Conservation (phyloP, 2,329 filamentous ascomycete species). For the Pyrenophora teres region DNA sequence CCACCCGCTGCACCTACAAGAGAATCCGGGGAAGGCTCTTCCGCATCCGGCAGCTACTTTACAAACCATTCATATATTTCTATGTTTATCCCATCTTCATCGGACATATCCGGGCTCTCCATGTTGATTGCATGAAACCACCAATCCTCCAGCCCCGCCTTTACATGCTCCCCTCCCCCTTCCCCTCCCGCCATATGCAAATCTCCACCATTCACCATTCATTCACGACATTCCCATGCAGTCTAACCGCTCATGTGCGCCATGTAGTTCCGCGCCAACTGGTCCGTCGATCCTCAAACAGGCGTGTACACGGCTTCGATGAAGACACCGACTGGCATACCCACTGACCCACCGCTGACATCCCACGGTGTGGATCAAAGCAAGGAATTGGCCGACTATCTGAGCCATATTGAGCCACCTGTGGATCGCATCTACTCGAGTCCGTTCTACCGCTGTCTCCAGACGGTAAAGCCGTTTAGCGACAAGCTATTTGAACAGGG, state of each 20-base stretch:
- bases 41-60: constrained; percentile 11
- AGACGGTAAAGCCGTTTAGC: constrained; percentile 47
- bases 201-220: background rate
- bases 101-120: constrained; percentile 4
- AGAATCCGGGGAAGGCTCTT: constrained; percentile 8
- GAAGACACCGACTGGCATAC: constrained; percentile 82
- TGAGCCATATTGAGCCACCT: constrained; percentile 66
- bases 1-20: constrained; percentile 14
- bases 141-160: constrained; percentile 5
- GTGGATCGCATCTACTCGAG: constrained; percentile 74
- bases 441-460: constrained; percentile 50
- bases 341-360: constrained; percentile 85
- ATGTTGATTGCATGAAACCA: constrained; percentile 11
- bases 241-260: constrained; percentile 23
- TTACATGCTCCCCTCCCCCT: background rate
- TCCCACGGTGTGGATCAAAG: constrained; percentile 86
- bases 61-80: constrained; percentile 3
- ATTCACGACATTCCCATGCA: constrained; percentile 19
- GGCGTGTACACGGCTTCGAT: constrained; percentile 74
- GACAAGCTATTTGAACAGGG: constrained; percentile 40
- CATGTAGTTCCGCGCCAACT: constrained; percentile 80
- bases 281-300: constrained; percentile 80
- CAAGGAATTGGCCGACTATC: constrained; percentile 70
- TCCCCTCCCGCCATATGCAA: background rate
- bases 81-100: constrained; percentile 13